Base-by-base conservation (phyloP, 208 protist genomes). In the Balamuthia mandrillaris region DNA sequence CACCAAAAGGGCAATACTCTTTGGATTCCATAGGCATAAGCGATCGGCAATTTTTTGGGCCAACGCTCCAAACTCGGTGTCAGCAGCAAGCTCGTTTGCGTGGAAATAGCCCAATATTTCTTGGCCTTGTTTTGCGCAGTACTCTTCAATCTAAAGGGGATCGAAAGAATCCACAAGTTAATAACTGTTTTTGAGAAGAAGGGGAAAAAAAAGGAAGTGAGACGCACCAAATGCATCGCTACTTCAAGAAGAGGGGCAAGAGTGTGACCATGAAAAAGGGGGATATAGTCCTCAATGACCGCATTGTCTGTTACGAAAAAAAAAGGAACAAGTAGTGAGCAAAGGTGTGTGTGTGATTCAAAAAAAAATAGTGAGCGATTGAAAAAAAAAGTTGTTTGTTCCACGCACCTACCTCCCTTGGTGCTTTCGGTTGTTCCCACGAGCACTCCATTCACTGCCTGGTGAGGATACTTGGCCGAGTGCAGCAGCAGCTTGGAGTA, bases 171-270 rank as follows among this genome's bases (percentile, higher is more conserved):
- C 16, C 10, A 27, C 10, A 56, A 63, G 24, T 63, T 24, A 5
- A 72, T 3, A 68, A 7, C 1, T 7, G 21, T 24, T 2, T 9
- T 1, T 33, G 18, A 47, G 24, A 68, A 47, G 21, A 21, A n/a
- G 0, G 31, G 29, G 10, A 1, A 27, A 9, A 39, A 27, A 12
- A 27, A 27, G 18, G 47, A 1, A 72, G 24, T 42, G 5, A 39
- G 0, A 33, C 39, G 35, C 29, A 81, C 72, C 24, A 81, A 51
- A 44, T 44, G 37, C 44, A 81, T 60, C 18, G 72, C 72, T 35
- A 37, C 72, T 10, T 81, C 72, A 10, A 81, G 72, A 44, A 81
- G 56, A 51, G 72, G 72, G 3, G 72, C 45, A 10, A 81, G 72
- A 4, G 24, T 61, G 24, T 31, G n/a, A 0, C 72, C 72, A n/a